Evolutionary conservation across 2,329 filamentous ascomycete species (phyloP).

Genomic region (Sarocladium strictum): DNA sequence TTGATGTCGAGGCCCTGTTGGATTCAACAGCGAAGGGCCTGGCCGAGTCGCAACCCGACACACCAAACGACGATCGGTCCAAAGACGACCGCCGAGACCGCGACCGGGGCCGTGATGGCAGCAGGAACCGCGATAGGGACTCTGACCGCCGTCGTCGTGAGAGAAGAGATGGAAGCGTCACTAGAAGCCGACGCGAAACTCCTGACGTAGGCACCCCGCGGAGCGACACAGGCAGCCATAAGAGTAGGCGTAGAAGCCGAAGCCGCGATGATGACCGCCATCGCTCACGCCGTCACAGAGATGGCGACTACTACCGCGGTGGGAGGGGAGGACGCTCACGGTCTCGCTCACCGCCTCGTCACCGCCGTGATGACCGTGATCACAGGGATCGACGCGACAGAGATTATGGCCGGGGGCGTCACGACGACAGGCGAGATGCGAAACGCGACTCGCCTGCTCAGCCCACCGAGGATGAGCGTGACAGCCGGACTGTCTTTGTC

Average conservation of each 20-base stretch:
- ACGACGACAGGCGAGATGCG: conserved; percentile 37
- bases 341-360: conserved; percentile 63
- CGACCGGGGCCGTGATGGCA: conserved; percentile 39
- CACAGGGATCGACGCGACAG: conserved; percentile 44
- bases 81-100: conserved; percentile 53
- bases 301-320: conserved; percentile 63
- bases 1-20: conserved; percentile 84
- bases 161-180: conserved; percentile 51
- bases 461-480: conserved; percentile 90
- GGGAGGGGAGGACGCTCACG: conserved; percentile 53
- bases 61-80: conserved; percentile 37
- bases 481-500: conserved; percentile 94
- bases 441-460: conserved; percentile 57
- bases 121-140: conserved; percentile 45
- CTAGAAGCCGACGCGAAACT: conserved; percentile 39
- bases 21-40: conserved; percentile 71
- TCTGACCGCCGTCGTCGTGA: conserved; percentile 43
- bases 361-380: conserved; percentile 48
- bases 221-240: conserved; percentile 74
- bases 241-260: conserved; percentile 74
- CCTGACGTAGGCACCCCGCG: conserved; percentile 59
- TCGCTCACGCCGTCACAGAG: conserved; percentile 66
- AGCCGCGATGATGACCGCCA: conserved; percentile 72
- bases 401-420: conserved; percentile 45
- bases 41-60: conserved; percentile 14